Evolutionary conservation across 345 rosid genomes (phyloP).

Genomic region (Hypericum perforatum): DNA sequence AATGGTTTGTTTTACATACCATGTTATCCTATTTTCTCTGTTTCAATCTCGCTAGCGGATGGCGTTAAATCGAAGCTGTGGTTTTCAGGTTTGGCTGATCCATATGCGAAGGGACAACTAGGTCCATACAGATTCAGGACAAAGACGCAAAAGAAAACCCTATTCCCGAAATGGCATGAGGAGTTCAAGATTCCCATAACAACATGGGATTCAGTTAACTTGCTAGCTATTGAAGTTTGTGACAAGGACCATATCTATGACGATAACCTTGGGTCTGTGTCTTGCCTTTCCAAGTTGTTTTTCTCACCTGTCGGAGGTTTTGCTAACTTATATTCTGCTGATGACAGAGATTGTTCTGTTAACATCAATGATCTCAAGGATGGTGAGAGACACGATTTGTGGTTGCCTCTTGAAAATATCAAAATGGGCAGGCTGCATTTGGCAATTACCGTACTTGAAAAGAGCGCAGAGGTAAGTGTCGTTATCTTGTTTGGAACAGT

Average conservation of each 20-base stretch:
- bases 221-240: conserved; percentile 60
- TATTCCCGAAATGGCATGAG: conserved; percentile 87
- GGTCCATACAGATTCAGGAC: conserved; percentile 75
- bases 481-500: neutral
- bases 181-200: conserved; percentile 69
- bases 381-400: conserved; percentile 76
- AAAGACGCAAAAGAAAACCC: conserved; percentile 49
- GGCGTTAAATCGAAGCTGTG: conserved; percentile 7
- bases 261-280: conserved; percentile 74
- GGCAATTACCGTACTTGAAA: conserved; percentile 57
- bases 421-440: conserved; percentile 80
- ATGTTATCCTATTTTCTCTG: conserved; percentile 1
- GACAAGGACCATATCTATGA: conserved; percentile 82
- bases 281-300: conserved; percentile 2
- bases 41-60: neutral
- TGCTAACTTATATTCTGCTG: neutral
- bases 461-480: conserved; percentile 38
- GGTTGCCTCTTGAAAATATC: conserved; percentile 75
- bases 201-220: conserved; percentile 63
- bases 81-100: conserved; percentile 81
- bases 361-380: conserved; percentile 51
- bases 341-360: conserved; percentile 50
- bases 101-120: conserved; percentile 87
- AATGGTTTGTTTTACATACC: conserved; percentile 47
- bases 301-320: neutral